Percentiles rank a stretch among this genome's conserved stretches.
These are phyloP conservation scores for Primulina tabacum DNA, from an alignment of 257 asterid species.

Conservation along the genomic window DNA sequence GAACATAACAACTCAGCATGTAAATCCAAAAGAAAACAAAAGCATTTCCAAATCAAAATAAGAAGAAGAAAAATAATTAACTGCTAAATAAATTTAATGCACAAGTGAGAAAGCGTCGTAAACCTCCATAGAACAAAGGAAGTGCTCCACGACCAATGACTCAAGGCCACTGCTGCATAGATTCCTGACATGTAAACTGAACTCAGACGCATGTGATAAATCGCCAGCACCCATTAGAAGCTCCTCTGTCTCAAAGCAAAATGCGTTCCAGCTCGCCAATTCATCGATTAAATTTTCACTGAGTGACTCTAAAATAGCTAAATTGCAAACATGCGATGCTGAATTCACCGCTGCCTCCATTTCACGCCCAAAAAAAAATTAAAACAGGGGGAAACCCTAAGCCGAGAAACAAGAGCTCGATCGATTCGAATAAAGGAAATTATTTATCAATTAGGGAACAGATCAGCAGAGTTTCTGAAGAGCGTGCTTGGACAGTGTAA, in stretches of 20 bases:
- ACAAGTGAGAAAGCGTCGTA: conserved; percentile 17
- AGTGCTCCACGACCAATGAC: conserved; percentile 62
- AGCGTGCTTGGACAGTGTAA: not conserved
- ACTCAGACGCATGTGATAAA: conserved; percentile 38
- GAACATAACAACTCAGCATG: not conserved
- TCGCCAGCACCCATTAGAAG: conserved; percentile 48
- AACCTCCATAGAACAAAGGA: conserved; percentile 71
- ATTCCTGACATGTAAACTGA: conserved; percentile 42
- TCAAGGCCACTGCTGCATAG: conserved; percentile 61
- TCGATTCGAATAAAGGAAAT: not conserved
- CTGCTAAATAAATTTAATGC: not conserved
- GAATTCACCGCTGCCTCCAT: conserved; percentile 49
- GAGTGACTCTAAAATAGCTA: conserved; percentile 55
- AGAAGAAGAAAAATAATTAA: not conserved
- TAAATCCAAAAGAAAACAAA: not conserved
- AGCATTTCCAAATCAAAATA: not conserved
- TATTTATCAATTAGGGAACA: not conserved
- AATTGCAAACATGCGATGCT: conserved; percentile 44
- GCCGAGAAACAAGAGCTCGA: not conserved
- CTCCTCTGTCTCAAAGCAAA: conserved; percentile 51
- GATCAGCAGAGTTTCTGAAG: not conserved
- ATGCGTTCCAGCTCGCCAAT: conserved; percentile 68
- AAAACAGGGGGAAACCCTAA: not conserved
- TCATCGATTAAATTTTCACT: conserved; percentile 40
- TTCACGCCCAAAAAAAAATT: not conserved